Conservation (phyloP, 371 early-diverging fungal genomes). For the Saksenaea oblongispora region DNA sequence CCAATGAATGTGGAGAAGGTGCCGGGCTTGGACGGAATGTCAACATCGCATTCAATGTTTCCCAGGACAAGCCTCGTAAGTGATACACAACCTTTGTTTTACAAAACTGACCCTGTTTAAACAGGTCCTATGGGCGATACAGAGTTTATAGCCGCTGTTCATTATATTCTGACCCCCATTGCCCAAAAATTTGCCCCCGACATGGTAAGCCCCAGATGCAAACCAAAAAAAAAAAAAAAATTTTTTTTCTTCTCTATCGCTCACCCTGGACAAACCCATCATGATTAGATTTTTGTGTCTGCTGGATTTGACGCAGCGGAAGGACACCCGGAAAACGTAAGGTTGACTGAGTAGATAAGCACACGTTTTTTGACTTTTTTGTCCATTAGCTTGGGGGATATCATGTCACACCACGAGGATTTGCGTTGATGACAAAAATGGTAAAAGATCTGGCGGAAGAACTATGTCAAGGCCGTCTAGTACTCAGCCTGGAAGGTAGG, state of each 20-base stretch:
- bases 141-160: constrained; percentile 66
- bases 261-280: constrained; percentile 43
- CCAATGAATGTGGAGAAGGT: constrained; percentile 58
- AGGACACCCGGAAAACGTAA: constrained; percentile 65
- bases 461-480: constrained; percentile 53
- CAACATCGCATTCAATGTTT: constrained; percentile 60
- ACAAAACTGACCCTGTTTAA: not conserved
- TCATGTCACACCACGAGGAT: constrained; percentile 59
- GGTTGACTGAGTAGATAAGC: constrained; percentile 5
- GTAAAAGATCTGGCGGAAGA: constrained; percentile 56
- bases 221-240: not conserved
- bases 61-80: constrained; percentile 56
- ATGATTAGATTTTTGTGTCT: constrained; percentile 55
- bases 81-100: not conserved
- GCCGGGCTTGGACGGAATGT: constrained; percentile 58
- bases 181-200: constrained; percentile 63
- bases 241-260: not conserved
- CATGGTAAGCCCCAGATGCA: constrained; percentile 38
- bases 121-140: constrained; percentile 67
- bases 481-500: constrained; percentile 55
- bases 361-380: not conserved
- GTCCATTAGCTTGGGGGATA: constrained; percentile 57
- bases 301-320: constrained; percentile 73
- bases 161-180: constrained; percentile 64
- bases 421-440: constrained; percentile 57